Percentiles rank a stretch among this genome's conserved stretches.
Conservation (phyloP, 441 rosid genomes). For the Capsella rubella region DNA sequence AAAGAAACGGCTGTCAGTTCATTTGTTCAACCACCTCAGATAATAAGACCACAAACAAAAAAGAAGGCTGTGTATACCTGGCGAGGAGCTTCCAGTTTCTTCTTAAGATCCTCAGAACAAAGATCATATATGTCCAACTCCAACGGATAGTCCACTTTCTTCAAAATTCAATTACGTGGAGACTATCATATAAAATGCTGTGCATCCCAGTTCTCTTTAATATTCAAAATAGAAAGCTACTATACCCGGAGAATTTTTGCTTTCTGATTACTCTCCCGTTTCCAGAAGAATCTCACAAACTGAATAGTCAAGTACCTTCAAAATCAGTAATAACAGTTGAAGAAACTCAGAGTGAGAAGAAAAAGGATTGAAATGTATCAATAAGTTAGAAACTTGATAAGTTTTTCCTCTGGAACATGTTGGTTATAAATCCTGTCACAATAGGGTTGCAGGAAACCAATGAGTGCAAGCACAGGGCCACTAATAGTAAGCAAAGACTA, state of each 20-base stretch:
- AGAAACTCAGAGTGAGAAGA: constrained; percentile 2
- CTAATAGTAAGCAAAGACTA: background rate
- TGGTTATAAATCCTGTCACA: background rate
- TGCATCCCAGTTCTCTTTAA: background rate
- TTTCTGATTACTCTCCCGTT: constrained; percentile 95
- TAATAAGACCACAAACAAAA: constrained; percentile 27
- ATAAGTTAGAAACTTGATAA: background rate
- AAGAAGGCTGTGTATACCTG: constrained; percentile 51
- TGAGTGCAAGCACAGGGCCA: background rate
- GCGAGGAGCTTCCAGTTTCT: constrained; percentile 83
- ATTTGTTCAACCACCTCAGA: background rate
- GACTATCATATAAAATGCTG: constrained; percentile 17
- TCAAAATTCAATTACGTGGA: constrained; percentile 36
- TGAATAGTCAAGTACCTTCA: constrained; percentile 90
- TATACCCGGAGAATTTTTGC: constrained; percentile 88
- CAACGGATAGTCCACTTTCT: constrained; percentile 98
- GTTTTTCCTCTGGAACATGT: background rate
- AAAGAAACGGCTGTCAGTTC: constrained; percentile 8
- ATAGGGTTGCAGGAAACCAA: background rate
- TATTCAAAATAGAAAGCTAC: constrained; percentile 5
- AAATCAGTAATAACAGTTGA: constrained; percentile 26
- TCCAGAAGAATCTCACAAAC: constrained; percentile 98
- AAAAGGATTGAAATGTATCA: constrained; percentile 23
- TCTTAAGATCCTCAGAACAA: constrained; percentile 81
- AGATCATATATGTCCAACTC: constrained; percentile 87